A percentile compares a stretch with the other conserved stretches of the same genome.
These are phyloP conservation scores for Stylosanthes scabra DNA, from an alignment of 331 rosid species.

Conservation along the genomic window DNA sequence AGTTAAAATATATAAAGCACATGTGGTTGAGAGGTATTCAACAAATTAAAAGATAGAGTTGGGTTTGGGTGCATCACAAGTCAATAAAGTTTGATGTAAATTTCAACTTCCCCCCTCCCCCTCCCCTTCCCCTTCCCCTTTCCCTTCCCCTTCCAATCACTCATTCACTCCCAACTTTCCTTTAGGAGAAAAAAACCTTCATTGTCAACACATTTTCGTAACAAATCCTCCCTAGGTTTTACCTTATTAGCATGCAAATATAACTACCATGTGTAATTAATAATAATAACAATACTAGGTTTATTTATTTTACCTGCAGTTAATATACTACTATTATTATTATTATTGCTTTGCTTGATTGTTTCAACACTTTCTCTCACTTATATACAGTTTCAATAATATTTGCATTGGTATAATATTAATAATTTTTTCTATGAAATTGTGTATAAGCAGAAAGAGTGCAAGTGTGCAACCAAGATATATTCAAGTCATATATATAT, in stretches of 20 bases:
- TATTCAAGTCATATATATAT: slow-evolving; percentile 36
- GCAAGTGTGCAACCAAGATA: slow-evolving; percentile 46
- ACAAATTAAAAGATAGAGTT: slow-evolving; percentile 44
- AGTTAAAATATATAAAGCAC: slow-evolving; percentile 12
- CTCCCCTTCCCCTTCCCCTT: too few relatives aligned
- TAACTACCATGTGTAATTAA: too few relatives aligned
- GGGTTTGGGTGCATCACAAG: slow-evolving; percentile 53
- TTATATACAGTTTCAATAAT: too few relatives aligned
- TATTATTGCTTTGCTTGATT: too few relatives aligned
- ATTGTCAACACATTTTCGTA: slow-evolving; percentile 51
- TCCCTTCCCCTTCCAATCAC: not conserved
- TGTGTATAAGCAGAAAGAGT: too few relatives aligned
- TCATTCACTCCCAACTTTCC: not conserved
- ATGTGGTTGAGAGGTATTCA: slow-evolving; percentile 48
- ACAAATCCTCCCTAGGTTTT: slow-evolving; percentile 20
- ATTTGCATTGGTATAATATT: too few relatives aligned
- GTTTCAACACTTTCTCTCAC: too few relatives aligned
- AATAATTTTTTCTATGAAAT: too few relatives aligned
- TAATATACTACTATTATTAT: too few relatives aligned
- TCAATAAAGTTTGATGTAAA: slow-evolving; percentile 62
- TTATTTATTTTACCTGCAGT: too few relatives aligned
- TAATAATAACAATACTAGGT: too few relatives aligned
- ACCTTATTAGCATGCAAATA: too few relatives aligned
- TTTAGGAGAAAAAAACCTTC: slow-evolving; percentile 38
- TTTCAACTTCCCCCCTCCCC: slow-evolving; percentile 42